Conservation (phyloP, 495 filamentous ascomycete genomes). For the Aspergillus kassunensis region DNA sequence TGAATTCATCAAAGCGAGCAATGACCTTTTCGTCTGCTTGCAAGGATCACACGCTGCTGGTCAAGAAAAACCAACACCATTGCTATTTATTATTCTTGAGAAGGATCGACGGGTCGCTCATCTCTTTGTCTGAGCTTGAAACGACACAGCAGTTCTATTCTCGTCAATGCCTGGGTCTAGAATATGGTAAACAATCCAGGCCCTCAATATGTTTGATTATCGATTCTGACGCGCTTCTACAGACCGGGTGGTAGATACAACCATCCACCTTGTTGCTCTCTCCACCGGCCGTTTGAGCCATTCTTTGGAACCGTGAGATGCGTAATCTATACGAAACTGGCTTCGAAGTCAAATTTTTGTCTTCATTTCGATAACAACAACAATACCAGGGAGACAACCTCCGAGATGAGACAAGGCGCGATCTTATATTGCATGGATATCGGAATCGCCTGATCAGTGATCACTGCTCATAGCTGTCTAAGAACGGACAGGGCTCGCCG, state of each 20-base stretch:
- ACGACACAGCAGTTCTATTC: neutral
- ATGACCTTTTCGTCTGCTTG: too few relatives aligned
- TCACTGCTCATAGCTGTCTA: too few relatives aligned
- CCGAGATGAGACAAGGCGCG: too few relatives aligned
- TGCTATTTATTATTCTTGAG: neutral
- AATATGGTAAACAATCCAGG: neutral
- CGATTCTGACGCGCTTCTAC: neutral
- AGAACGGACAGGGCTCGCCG: too few relatives aligned
- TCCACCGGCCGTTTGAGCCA: constrained; percentile 17
- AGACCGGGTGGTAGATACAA: neutral
- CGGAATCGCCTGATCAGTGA: too few relatives aligned
- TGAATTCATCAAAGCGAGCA: too few relatives aligned
- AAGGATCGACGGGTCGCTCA: too few relatives aligned
- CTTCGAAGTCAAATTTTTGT: too few relatives aligned
- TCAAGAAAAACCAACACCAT: neutral
- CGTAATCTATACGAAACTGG: constrained; percentile 17
- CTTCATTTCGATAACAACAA: too few relatives aligned
- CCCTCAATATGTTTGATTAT: neutral
- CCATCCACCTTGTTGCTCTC: constrained; percentile 1
- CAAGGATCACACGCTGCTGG: too few relatives aligned
- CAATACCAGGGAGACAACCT: too few relatives aligned
- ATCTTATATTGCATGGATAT: too few relatives aligned
- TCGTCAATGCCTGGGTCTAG: neutral
- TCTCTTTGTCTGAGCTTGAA: neutral
- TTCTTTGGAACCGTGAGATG: constrained; percentile 4